phyloP scores from a whole-genome alignment of 2,329 filamentous ascomycete genomes.

The Volutella citrinella region DNA sequence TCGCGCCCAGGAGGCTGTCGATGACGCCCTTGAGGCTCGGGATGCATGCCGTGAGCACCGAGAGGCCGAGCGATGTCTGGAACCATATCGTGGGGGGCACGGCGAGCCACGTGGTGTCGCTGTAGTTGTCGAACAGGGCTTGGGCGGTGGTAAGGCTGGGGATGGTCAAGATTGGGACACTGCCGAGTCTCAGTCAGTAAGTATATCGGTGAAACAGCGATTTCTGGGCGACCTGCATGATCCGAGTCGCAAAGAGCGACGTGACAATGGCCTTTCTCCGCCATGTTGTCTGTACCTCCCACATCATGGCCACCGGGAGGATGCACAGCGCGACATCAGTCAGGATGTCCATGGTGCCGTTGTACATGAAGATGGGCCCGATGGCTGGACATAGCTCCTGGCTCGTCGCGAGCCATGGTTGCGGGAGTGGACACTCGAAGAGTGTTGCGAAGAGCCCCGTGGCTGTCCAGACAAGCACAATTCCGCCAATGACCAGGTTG shows the following conservation, averaged over 20 bases:
- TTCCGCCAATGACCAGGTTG: slow-evolving; percentile 11
- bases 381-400: slow-evolving; percentile 9
- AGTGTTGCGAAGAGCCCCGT: slow-evolving; percentile 13
- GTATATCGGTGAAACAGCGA: no score
- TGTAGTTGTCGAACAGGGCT: slow-evolving; percentile 13
- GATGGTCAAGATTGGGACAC: slow-evolving; percentile 18
- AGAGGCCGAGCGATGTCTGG: slow-evolving; percentile 17
- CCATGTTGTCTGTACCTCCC: slow-evolving; percentile 19
- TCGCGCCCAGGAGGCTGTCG: slow-evolving; percentile 19
- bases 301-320: slow-evolving; percentile 22
- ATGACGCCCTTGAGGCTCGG: slow-evolving; percentile 22
- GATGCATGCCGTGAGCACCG: slow-evolving; percentile 21
- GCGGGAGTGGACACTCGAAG: slow-evolving; percentile 16
- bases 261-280: slow-evolving; percentile 18
- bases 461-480: slow-evolving; percentile 10
- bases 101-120: slow-evolving; percentile 15
- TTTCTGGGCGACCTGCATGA: no score
- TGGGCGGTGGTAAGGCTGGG: slow-evolving; percentile 12
- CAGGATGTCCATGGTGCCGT: slow-evolving; percentile 13
- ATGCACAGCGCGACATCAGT: slow-evolving; percentile 16
- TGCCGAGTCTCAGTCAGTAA: no score
- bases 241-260: slow-evolving; percentile 16
- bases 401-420: slow-evolving; percentile 15
- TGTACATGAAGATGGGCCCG: slow-evolving; percentile 15
- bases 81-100: slow-evolving; percentile 18